phyloP scores from a whole-genome alignment of 257 asterid species.

The Coffea canephora region DNA sequence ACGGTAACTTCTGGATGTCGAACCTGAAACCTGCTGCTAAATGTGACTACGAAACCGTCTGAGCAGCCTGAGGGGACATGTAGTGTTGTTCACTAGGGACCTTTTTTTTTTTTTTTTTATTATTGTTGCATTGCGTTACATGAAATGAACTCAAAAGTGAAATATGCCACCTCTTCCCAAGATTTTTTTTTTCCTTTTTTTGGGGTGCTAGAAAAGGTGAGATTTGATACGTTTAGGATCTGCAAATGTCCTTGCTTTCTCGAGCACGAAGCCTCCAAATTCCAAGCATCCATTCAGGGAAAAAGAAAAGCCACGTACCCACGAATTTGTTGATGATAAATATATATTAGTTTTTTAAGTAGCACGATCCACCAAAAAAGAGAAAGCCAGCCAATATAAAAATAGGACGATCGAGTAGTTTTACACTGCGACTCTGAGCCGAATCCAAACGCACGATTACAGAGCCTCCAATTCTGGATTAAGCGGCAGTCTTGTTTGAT shows the following conservation, averaged over 20 bases:
- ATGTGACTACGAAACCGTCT: too few relatives aligned
- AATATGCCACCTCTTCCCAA: slow-evolving; percentile 6
- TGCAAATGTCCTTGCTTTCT: slow-evolving; percentile 51
- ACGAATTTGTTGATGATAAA: slow-evolving; percentile 28
- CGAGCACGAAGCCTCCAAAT: slow-evolving; percentile 48
- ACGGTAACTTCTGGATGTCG: too few relatives aligned
- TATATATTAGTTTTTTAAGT: slow-evolving; percentile 9
- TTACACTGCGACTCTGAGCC: too few relatives aligned
- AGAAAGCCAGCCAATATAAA: background rate
- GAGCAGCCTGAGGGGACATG: too few relatives aligned
- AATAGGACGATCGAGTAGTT: background rate
- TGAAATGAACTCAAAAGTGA: too few relatives aligned
- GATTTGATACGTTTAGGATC: slow-evolving; percentile 39
- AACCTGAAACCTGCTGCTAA: too few relatives aligned
- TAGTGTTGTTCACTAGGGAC: too few relatives aligned
- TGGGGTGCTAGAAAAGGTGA: slow-evolving; percentile 19
- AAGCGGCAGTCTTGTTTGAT: background rate
- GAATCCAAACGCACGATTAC: too few relatives aligned
- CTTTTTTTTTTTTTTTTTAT: too few relatives aligned
- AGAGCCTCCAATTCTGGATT: background rate
- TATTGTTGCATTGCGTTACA: too few relatives aligned
- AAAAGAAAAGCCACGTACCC: slow-evolving; percentile 26
- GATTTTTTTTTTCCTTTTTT: slow-evolving; percentile 1
- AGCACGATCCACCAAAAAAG: slow-evolving; percentile 2
- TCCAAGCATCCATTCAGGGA: slow-evolving; percentile 38